A percentile compares a stretch with the other conserved stretches of the same genome.
These are phyloP conservation scores for Lentinula raphanica DNA, from an alignment of 768 basidiomycete species.

Conservation along the genomic window DNA sequence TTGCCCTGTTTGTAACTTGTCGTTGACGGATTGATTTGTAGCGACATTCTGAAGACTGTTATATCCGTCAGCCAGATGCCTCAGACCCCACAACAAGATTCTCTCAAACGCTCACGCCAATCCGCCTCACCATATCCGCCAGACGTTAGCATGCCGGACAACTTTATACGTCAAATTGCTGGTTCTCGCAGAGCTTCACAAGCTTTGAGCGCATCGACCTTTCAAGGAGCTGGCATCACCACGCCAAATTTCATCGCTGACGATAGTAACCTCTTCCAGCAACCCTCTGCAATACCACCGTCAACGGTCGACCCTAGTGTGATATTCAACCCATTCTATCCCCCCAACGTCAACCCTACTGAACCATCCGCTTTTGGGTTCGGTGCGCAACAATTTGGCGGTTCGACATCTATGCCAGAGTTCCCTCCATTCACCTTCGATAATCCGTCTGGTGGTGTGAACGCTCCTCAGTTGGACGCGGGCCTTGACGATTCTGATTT, in stretches of 20 bases:
- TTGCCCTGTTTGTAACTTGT: not conserved
- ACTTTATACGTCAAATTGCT: constrained; percentile 1
- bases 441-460: not conserved
- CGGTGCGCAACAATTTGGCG: not conserved
- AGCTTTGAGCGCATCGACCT: not conserved
- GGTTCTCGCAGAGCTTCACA: not conserved
- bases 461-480: not conserved
- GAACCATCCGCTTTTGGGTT: not conserved
- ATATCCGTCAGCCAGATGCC: constrained; percentile 5
- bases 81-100: not conserved
- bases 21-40: not conserved
- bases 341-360: not conserved
- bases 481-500: not conserved
- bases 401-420: not conserved
- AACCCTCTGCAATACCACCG: not conserved
- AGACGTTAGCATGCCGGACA: not conserved
- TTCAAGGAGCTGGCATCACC: not conserved
- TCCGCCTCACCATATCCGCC: not conserved
- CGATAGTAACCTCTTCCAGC: not conserved
- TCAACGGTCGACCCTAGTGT: not conserved
- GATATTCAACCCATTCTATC: not conserved
- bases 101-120: constrained; percentile 1
- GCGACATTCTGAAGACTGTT: constrained; percentile 2
- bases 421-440: not conserved
- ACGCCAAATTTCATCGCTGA: not conserved